phyloP scores from a whole-genome alignment of 129 eudicot genomes.

The Ambrosia artemisiifolia region DNA sequence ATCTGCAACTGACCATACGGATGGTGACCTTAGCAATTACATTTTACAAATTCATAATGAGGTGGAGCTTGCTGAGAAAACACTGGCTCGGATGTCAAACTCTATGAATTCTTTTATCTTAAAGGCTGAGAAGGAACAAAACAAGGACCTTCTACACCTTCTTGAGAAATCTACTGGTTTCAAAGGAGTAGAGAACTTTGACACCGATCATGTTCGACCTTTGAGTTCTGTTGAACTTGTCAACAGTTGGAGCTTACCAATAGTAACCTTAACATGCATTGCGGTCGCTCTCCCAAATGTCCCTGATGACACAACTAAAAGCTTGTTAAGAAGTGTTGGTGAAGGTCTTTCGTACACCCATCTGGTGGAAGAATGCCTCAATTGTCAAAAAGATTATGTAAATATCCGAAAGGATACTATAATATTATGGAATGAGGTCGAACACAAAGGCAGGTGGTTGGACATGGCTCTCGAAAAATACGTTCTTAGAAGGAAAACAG shows the following conservation, averaged over 20 bases:
- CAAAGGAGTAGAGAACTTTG: conserved; percentile 16
- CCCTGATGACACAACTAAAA: not conserved
- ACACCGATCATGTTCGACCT: not conserved
- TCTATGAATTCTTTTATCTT: not conserved
- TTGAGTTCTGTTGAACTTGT: not conserved
- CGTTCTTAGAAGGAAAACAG: not conserved
- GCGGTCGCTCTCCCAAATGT: conserved; percentile 1
- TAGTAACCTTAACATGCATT: conserved; percentile 23
- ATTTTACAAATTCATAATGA: conserved; percentile 4
- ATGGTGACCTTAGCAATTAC: conserved; percentile 7
- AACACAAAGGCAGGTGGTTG: conserved; percentile 24
- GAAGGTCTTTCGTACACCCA: conserved; percentile 14
- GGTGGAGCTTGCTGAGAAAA: not conserved
- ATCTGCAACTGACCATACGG: not conserved
- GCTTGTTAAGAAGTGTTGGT: conserved; percentile 1
- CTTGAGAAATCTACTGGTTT: conserved; percentile 15
- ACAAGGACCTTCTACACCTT: conserved; percentile 5
- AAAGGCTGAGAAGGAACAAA: conserved; percentile 2
- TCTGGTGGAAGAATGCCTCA: not conserved
- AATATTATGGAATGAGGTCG: conserved; percentile 27
- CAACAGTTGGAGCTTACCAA: conserved; percentile 7
- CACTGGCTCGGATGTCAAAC: not conserved
- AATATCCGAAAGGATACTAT: conserved; percentile 18
- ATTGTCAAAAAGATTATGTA: not conserved
- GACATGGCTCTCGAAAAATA: conserved; percentile 10